A percentile compares a stretch with the other conserved stretches of the same genome.
Evolutionary conservation across 371 early-diverging fungal species (phyloP).

Genomic region (Mucor mucedo): DNA sequence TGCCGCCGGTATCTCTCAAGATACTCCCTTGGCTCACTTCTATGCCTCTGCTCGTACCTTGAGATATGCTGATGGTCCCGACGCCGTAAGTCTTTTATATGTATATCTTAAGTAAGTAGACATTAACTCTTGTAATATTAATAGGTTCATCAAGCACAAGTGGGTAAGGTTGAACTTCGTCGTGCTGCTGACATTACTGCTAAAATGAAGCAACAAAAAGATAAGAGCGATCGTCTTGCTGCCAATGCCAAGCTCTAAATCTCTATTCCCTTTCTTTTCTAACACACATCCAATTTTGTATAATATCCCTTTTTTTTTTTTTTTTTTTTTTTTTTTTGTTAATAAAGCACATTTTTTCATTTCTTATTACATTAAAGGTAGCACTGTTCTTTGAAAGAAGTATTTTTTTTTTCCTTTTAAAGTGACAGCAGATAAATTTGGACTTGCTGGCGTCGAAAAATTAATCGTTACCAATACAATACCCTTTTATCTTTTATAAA

Average conservation of each 20-base stretch:
- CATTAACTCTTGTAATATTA: background rate
- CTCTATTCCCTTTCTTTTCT: background rate
- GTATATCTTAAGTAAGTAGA: background rate
- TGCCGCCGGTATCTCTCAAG: conserved; percentile 88
- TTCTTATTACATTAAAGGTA: too few species aligned
- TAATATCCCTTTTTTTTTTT: too few species aligned
- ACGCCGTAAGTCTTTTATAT: conserved; percentile 15
- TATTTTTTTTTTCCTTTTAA: too few species aligned
- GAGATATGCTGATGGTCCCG: conserved; percentile 87
- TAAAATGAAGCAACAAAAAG: conserved; percentile 41
- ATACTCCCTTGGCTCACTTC: conserved; percentile 84
- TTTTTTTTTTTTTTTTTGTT: too few species aligned
- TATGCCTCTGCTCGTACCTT: conserved; percentile 86
- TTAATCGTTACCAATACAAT: too few species aligned
- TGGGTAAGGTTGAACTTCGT: conserved; percentile 54
- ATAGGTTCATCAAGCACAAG: conserved; percentile 38
- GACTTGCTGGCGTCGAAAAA: too few species aligned
- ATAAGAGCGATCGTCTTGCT: conserved; percentile 29
- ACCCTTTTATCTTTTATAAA: too few species aligned
- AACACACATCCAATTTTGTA: too few species aligned
- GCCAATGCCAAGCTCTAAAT: conserved; percentile 27
- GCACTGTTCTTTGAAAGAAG: too few species aligned
- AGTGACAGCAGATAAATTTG: too few species aligned
- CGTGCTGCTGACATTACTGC: conserved; percentile 45
- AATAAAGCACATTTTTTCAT: too few species aligned